Evolutionary conservation across 2,329 filamentous ascomycete species (phyloP).

Genomic region (Harringtonia lauricola): DNA sequence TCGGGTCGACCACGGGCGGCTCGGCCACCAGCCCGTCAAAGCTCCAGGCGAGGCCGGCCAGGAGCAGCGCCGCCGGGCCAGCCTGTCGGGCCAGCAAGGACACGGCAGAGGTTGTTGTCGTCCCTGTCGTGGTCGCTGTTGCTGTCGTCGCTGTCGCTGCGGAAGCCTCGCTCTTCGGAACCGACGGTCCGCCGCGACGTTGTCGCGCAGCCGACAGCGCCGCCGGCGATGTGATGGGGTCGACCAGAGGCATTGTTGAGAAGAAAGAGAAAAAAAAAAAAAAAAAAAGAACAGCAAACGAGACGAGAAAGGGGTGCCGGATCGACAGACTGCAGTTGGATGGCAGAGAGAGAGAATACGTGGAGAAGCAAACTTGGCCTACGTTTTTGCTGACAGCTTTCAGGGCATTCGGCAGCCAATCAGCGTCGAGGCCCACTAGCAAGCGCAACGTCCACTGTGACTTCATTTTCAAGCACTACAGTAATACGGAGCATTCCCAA

Average conservation of each 20-base stretch:
- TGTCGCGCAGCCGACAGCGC: slow-evolving; percentile 7
- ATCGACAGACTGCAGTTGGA: not conserved
- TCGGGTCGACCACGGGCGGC: not conserved
- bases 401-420: not conserved
- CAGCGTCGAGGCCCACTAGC: not conserved
- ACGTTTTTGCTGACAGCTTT: no score
- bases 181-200: no score
- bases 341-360: no score
- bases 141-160: no score
- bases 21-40: slow-evolving; percentile 18
- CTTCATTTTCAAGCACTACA: no score
- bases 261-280: not conserved
- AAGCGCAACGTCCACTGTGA: not conserved
- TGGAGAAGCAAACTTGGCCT: no score
- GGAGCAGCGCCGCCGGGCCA: slow-evolving; percentile 17
- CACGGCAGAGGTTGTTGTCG: no score
- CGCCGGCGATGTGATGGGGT: slow-evolving; percentile 20
- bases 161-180: no score
- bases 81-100: slow-evolving; percentile 19
- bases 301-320: not conserved
- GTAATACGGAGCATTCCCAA: not conserved
- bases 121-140: no score
- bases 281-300: not conserved
- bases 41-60: slow-evolving; percentile 14
- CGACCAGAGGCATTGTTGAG: slow-evolving; percentile 18